Evolutionary conservation across 106 monocot genomes (phyloP).

Genomic region (Dendrobium catenatum): DNA sequence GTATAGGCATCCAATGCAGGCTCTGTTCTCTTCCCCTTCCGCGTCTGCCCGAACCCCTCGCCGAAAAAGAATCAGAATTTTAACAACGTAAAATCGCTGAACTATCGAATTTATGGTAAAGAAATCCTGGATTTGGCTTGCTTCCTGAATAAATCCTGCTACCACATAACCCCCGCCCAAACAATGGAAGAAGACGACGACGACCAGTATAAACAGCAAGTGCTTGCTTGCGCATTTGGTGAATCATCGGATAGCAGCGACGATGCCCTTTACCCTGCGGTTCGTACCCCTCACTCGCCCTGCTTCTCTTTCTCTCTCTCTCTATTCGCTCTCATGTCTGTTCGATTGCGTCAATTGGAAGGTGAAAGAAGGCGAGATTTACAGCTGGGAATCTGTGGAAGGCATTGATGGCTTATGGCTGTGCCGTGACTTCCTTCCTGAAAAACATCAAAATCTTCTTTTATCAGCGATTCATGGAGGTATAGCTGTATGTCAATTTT

Average conservation of each 20-base stretch:
- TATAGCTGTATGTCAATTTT: not conserved
- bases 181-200: not conserved
- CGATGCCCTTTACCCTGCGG: not conserved
- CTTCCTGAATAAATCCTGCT: too few relatives aligned
- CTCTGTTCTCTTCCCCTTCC: too few relatives aligned
- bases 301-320: not conserved
- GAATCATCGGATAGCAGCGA: not conserved
- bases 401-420: slow-evolving; percentile 13
- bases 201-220: not conserved
- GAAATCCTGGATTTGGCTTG: too few relatives aligned
- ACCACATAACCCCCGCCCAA: not conserved
- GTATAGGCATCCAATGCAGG: too few relatives aligned
- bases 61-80: too few relatives aligned
- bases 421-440: slow-evolving; percentile 10
- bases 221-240: slow-evolving; percentile 5
- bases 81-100: too few relatives aligned
- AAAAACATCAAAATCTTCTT: slow-evolving; percentile 5
- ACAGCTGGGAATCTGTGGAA: slow-evolving; percentile 12
- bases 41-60: too few relatives aligned
- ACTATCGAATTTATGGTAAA: too few relatives aligned
- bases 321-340: not conserved
- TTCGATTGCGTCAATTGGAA: slow-evolving; percentile 4
- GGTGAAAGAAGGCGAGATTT: not conserved
- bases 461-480: slow-evolving; percentile 11
- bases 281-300: not conserved